Conservation (phyloP, 169 alveolate species). For the Plasmodium malariae region DNA sequence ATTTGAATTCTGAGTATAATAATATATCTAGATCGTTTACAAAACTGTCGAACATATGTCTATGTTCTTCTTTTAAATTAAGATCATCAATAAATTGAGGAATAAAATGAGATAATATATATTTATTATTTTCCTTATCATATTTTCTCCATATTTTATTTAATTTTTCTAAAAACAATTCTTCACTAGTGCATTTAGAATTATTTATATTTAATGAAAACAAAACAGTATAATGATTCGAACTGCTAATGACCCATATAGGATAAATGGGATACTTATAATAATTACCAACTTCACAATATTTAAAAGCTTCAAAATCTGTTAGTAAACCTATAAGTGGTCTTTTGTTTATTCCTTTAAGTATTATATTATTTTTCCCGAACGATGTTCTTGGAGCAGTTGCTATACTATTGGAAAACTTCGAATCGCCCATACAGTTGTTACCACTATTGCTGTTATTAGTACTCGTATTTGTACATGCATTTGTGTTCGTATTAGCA, state of each 20-base stretch:
- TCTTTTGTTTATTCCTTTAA: slow-evolving; percentile 84
- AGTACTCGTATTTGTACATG: not conserved
- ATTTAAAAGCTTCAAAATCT: slow-evolving; percentile 87
- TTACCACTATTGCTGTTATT: slow-evolving; percentile 1
- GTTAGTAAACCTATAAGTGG: slow-evolving; percentile 86
- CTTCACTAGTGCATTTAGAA: slow-evolving; percentile 69
- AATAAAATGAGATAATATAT: slow-evolving; percentile 75
- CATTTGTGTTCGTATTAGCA: not conserved
- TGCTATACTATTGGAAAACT: not conserved
- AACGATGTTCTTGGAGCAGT: too few relatives aligned
- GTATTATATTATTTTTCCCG: slow-evolving; percentile 69
- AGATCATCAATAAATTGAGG: slow-evolving; percentile 77
- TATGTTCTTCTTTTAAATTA: slow-evolving; percentile 72
- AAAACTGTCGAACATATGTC: slow-evolving; percentile 56
- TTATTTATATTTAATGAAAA: slow-evolving; percentile 75
- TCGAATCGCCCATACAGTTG: not conserved
- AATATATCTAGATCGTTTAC: slow-evolving; percentile 54
- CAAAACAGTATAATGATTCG: slow-evolving; percentile 86
- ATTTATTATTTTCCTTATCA: slow-evolving; percentile 83
- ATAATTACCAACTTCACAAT: slow-evolving; percentile 88
- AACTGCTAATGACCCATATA: slow-evolving; percentile 87
- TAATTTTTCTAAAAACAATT: slow-evolving; percentile 36
- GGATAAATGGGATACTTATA: slow-evolving; percentile 87
- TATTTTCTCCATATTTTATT: slow-evolving; percentile 79
- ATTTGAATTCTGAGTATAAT: slow-evolving; percentile 68